Conservation (phyloP, 2,329 filamentous ascomycete genomes). For the Fusarium lateritium region DNA sequence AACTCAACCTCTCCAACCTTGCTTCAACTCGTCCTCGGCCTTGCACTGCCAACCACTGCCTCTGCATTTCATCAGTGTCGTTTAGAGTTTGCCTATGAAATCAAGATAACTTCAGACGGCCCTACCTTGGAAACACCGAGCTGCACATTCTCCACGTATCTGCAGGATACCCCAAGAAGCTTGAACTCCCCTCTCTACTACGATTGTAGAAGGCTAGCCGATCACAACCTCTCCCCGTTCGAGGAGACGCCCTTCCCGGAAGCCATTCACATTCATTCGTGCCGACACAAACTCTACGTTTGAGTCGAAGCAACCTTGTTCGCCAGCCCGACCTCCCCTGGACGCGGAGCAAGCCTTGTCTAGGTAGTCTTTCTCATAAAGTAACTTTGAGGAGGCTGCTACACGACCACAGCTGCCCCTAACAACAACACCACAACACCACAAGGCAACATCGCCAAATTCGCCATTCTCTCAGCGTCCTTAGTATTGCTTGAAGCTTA, state of each 20-base stretch:
- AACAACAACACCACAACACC: conserved; percentile 5
- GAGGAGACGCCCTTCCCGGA: conserved; percentile 35
- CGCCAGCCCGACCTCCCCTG: background rate
- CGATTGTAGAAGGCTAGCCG: conserved; percentile 11
- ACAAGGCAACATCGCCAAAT: background rate
- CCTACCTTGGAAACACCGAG: conserved; percentile 5
- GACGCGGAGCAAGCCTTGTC: conserved; percentile 1
- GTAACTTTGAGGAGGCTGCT: conserved; percentile 1
- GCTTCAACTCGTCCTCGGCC: conserved; percentile 8
- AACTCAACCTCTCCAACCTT: conserved; percentile 13
- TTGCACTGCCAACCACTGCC: conserved; percentile 10
- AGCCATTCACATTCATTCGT: conserved; percentile 22
- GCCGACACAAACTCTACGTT: conserved; percentile 12
- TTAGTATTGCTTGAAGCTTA: background rate
- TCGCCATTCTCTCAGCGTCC: background rate
- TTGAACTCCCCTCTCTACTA: conserved; percentile 17
- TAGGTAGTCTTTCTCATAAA: background rate
- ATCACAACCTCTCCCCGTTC: conserved; percentile 21
- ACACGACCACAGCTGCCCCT: background rate
- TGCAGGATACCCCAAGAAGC: conserved; percentile 25
- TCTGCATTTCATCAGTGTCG: conserved; percentile 12
- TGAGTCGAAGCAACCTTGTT: background rate
- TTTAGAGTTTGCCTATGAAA: conserved; percentile 33
- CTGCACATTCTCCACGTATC: conserved; percentile 12
- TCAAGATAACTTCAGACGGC: conserved; percentile 18